These are phyloP conservation scores for Pseudovirgaria hyperparasitica DNA, from an alignment of 2,329 filamentous ascomycete genomes.

Conservation along the genomic window DNA sequence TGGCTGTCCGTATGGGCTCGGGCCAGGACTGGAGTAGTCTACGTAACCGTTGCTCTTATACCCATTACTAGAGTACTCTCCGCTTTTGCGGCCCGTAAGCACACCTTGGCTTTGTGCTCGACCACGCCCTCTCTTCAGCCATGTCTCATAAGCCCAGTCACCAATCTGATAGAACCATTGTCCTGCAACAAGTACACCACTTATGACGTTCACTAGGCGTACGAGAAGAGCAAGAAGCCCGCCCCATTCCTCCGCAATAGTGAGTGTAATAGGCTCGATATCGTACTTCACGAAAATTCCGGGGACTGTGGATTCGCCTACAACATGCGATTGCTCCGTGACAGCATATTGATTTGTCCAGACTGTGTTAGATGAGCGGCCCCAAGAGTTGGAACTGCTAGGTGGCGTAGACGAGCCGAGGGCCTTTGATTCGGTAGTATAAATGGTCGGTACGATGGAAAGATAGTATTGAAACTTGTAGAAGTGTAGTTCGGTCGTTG, in stretches of 20 bases:
- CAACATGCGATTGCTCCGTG: constrained; percentile 66
- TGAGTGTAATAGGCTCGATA: constrained; percentile 86
- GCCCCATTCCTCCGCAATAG: constrained; percentile 70
- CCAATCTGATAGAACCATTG: constrained; percentile 84
- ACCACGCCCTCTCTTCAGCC: constrained; percentile 27
- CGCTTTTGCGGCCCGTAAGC: constrained; percentile 28
- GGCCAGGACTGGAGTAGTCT: too few species aligned
- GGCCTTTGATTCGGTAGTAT: constrained; percentile 41
- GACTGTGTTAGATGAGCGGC: constrained; percentile 43
- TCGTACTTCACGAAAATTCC: constrained; percentile 98
- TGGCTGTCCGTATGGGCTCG: too few species aligned
- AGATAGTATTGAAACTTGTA: constrained; percentile 98
- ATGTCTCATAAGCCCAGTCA: constrained; percentile 54
- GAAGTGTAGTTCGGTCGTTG: constrained; percentile 62
- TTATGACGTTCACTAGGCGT: constrained; percentile 79
- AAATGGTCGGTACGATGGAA: constrained; percentile 87
- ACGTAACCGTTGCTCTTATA: too few species aligned
- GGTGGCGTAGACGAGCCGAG: constrained; percentile 35
- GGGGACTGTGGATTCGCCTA: constrained; percentile 60
- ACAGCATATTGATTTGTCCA: constrained; percentile 97
- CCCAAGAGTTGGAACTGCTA: constrained; percentile 23
- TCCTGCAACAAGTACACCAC: constrained; percentile 81
- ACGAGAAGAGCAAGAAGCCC: constrained; percentile 63
- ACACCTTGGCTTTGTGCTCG: constrained; percentile 34
- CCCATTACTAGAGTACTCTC: constrained; percentile 9